These are phyloP conservation scores for Lactuca saligna DNA, from an alignment of 129 eudicot species.

Conservation along the genomic window DNA sequence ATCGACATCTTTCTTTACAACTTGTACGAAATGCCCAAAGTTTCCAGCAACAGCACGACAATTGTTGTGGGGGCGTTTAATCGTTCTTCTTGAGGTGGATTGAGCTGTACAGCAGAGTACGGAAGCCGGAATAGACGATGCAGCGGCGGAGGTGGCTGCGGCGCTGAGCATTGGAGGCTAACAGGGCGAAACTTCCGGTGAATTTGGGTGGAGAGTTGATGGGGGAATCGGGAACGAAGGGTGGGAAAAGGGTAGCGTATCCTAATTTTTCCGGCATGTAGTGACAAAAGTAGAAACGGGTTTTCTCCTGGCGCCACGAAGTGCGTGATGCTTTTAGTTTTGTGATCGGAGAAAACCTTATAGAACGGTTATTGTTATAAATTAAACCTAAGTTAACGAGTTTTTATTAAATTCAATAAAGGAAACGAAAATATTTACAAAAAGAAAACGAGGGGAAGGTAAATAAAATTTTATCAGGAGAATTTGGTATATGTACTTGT, in stretches of 20 bases:
- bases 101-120: slow-evolving; percentile 31
- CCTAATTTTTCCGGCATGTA: background rate
- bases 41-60: slow-evolving; percentile 43
- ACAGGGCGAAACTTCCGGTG: slow-evolving; percentile 10
- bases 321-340: background rate
- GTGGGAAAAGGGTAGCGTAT: slow-evolving; percentile 33
- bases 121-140: slow-evolving; percentile 40
- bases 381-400: no score
- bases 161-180: slow-evolving; percentile 23
- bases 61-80: slow-evolving; percentile 17
- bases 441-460: no score
- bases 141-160: slow-evolving; percentile 34
- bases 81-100: slow-evolving; percentile 27
- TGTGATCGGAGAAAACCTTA: no score
- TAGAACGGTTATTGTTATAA: no score
- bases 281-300: slow-evolving; percentile 1
- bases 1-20: slow-evolving; percentile 64
- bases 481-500: no score
- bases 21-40: slow-evolving; percentile 48
- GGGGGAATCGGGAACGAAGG: slow-evolving; percentile 11
- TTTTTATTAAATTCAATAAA: no score
- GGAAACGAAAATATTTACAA: no score
- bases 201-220: background rate
- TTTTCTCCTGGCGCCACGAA: slow-evolving; percentile 27
- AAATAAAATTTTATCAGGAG: no score